Base-by-base conservation (phyloP, 106 monocot species). In the Allium sativum region DNA sequence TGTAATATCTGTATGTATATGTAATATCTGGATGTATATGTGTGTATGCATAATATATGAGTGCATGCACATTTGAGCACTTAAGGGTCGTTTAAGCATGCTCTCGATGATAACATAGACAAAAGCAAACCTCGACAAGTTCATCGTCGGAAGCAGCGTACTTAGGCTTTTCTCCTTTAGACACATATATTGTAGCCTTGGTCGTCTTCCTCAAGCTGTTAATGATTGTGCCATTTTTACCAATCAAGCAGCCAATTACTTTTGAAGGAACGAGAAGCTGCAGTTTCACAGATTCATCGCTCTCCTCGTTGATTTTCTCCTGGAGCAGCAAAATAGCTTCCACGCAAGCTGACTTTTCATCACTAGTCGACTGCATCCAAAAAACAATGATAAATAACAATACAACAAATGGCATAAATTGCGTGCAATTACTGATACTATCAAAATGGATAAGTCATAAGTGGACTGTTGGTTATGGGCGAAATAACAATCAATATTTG, bases 221-320 rank as follows among this genome's bases (percentile, higher is more conserved):
- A 47, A 96, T 76, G 52, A 96, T 90, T 4, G 81, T 79, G 44
- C 95, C 95, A 64, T 79, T 69, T 73, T 84, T 96, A 9, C 95
- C 95, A 61, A 96, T 96, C 61, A 96, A 81, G 58, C 90, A 96
- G 9, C 95, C 95, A 64, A 96, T 80, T 16, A 80, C 77, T 58
- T 82, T 96, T 47, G 79, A 72, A 3, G 95, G 95, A 20, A 96
- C 87, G 60, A 96, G 79, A 48, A 96, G 79, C 10, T 82, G 76
- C 44, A 96, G 77, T 42, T 70, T 76, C 40, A 81, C 82, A 21
- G 20, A 76, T 21, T 79, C 84, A 44, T 79, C 87, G 67, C 77
- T 81, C 54, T 87, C 81, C 67, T 87, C 95, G 73, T 84, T 84
- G 46, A 96, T 90, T 72, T 91, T 90, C 70, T 52, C 81, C 76